These are phyloP conservation scores for Calocybe cyanea DNA, from an alignment of 768 basidiomycete species.

Conservation along the genomic window DNA sequence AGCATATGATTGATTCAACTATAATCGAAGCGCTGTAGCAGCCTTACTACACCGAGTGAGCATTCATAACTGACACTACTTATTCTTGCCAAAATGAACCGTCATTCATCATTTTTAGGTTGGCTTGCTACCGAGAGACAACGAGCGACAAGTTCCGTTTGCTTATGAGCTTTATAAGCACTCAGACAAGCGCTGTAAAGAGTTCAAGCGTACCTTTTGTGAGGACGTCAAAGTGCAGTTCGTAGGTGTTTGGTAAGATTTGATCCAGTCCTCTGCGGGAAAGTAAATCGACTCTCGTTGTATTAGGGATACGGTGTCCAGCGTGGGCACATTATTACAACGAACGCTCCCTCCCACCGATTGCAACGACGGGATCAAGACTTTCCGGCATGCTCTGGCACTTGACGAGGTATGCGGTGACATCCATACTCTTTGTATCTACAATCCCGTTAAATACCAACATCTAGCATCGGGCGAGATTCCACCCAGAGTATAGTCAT, in stretches of 20 bases:
- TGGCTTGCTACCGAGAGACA: constrained; percentile 66
- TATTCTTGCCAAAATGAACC: too few relatives aligned
- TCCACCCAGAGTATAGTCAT: too few relatives aligned
- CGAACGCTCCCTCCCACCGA: constrained; percentile 65
- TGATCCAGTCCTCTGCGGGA: too few relatives aligned
- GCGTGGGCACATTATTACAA: constrained; percentile 61
- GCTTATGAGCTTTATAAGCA: constrained; percentile 71
- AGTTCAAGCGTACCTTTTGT: constrained; percentile 74
- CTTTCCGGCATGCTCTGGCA: constrained; percentile 73
- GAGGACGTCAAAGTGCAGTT: constrained; percentile 70
- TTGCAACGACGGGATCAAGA: constrained; percentile 60
- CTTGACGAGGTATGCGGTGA: constrained; percentile 74
- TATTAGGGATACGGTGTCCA: constrained; percentile 81
- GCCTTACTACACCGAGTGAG: constrained; percentile 69
- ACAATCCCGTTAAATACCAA: too few relatives aligned
- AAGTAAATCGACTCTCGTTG: too few relatives aligned
- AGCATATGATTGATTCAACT: too few relatives aligned
- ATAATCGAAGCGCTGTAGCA: constrained; percentile 70
- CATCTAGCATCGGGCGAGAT: constrained; percentile 69
- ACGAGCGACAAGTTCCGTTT: constrained; percentile 65
- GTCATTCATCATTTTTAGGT: constrained; percentile 36
- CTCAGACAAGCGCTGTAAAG: constrained; percentile 48
- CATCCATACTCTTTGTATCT: not conserved
- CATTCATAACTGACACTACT: not conserved
- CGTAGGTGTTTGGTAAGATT: constrained; percentile 75